These are phyloP conservation scores for Claviceps sp. DNA, from an alignment of 2,329 filamentous ascomycete genomes.

Conservation along the genomic window DNA sequence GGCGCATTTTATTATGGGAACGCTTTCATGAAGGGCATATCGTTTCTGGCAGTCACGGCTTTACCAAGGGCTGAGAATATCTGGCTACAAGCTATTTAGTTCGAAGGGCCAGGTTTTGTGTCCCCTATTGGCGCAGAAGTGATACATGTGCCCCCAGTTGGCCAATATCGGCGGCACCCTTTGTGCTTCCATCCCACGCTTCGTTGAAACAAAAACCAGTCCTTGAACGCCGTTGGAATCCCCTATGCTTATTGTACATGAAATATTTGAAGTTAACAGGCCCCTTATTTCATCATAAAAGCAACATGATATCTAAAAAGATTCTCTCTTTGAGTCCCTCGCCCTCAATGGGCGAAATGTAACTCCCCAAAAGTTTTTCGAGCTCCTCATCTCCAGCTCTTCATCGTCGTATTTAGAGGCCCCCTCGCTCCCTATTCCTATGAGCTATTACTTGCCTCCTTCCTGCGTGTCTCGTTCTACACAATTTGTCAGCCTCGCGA, in stretches of 20 bases:
- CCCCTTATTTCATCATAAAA: neutral
- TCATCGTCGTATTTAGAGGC: neutral
- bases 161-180: neutral
- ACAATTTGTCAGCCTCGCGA: neutral
- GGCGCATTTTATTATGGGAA: no score
- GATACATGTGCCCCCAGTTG: neutral
- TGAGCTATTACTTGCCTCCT: constrained; percentile 5
- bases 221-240: neutral
- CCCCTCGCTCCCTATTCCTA: neutral
- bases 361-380: neutral
- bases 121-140: neutral
- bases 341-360: no score
- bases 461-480: constrained; percentile 11
- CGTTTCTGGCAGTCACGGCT: no score
- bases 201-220: neutral
- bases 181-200: neutral
- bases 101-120: no score
- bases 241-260: neutral
- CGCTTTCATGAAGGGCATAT: no score
- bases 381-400: neutral
- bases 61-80: no score
- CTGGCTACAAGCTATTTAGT: no score
- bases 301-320: neutral
- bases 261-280: neutral
- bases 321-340: no score